Conservation (phyloP, 495 filamentous ascomycete species). For the Astrothelium subdiscretum region DNA sequence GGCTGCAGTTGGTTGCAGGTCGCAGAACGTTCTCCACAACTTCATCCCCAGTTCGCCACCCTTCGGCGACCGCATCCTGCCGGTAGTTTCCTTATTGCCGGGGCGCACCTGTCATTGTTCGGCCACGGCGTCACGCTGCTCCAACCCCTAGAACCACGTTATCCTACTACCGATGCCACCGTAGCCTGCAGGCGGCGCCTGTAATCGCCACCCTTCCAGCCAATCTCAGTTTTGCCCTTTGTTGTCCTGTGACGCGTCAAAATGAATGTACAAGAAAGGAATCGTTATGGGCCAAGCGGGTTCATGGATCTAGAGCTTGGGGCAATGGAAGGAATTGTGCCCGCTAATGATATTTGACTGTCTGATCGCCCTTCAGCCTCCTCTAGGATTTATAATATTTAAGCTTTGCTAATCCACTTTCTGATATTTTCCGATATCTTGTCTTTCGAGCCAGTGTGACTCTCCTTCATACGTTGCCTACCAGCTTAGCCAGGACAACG, state of each 20-base stretch:
- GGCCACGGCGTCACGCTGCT: not conserved
- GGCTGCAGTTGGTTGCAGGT: not conserved
- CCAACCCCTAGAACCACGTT: not conserved
- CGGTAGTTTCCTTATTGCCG: not conserved
- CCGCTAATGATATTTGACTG: not conserved
- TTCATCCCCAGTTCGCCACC: not conserved
- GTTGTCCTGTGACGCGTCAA: conserved; percentile 2
- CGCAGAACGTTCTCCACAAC: not conserved
- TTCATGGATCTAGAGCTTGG: not conserved
- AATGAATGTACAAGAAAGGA: not conserved
- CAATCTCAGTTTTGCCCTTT: conserved; percentile 1
- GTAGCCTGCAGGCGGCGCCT: not conserved
- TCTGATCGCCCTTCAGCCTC: not conserved
- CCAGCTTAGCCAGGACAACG: not conserved
- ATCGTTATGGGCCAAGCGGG: not conserved
- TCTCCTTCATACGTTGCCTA: not conserved
- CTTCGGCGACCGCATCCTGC: not conserved
- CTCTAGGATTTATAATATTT: not conserved
- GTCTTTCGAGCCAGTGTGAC: too few relatives aligned
- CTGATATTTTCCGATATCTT: too few relatives aligned
- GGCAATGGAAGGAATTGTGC: not conserved
- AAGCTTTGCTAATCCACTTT: not conserved
- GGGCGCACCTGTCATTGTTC: not conserved
- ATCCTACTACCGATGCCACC: not conserved
- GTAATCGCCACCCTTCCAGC: not conserved